Evolutionary conservation across 78 protist genomes (phyloP), one percentile per base, ranked within the genome.

Genomic region (Cyanophora paradoxa): DNA sequence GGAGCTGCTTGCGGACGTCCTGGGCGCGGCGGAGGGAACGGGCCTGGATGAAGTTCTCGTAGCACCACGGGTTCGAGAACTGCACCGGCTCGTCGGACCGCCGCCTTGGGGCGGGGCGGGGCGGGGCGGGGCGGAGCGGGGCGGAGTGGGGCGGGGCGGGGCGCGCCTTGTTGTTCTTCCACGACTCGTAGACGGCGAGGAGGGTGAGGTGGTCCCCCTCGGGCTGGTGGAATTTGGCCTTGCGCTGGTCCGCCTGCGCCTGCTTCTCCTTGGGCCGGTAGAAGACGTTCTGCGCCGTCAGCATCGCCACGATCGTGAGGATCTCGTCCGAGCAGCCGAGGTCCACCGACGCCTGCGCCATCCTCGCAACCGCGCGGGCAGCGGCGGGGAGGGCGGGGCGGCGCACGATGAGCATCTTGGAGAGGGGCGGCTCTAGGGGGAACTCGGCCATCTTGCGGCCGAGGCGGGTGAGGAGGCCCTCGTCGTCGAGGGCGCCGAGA

Each of bases 381-480:
- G n/a, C n/a, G n/a, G n/a, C n/a, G n/a, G n/a, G n/a, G n/a, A n/a
- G n/a, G n/a, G n/a, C n/a, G n/a, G n/a, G n/a, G n/a, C n/a, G n/a
- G n/a, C n/a, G n/a, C n/a, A n/a, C n/a, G n/a, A 82, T 67, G 24
- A 94, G 71, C 87, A 90, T 90, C 85, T 97, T 97, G 46, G 93
- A 64, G 54, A 94, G 68, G 19, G 73, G 88, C 3, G 99, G 99
- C 39, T 95, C 98, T 33, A 98, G 77, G 24, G 99, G 99, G 70
- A 98, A 95, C 85, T 98, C 98, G 26, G 99, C 97, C 83, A 95
- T 95, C 24, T 87, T 70, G 34, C 99, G 72, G 16, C 99, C 99
- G 3, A 97, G 75, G 17, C 90, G 75, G 14, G 99, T 97, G 31
- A 98, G 87, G 44, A 93, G 70, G 4, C 99, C 99, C 17, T 95